Conservation (phyloP, 257 asterid species). For the Echites panduratus region DNA sequence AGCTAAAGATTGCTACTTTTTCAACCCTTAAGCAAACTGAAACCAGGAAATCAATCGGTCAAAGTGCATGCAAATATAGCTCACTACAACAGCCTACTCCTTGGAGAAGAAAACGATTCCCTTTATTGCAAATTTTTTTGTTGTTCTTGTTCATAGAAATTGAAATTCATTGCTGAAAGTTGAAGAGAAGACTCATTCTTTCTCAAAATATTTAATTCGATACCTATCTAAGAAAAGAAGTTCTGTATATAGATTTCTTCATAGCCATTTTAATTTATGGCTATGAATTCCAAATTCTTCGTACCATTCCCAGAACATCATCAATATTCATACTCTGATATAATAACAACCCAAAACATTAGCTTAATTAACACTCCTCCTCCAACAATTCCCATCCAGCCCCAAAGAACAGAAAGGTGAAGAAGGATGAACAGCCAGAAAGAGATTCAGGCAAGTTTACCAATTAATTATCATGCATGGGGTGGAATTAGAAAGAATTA, state of each 20-base stretch:
- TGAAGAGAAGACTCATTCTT: constrained; percentile 1
- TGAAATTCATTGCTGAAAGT: neutral
- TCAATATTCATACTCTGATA: too few species aligned
- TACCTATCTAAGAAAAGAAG: neutral
- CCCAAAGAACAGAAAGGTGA: neutral
- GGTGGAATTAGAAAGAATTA: too few species aligned
- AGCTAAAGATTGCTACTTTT: neutral
- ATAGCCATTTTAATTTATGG: neutral
- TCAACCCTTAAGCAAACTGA: neutral
- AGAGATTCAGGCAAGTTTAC: neutral
- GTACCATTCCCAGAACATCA: neutral
- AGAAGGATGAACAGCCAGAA: neutral
- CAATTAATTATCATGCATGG: constrained; percentile 23
- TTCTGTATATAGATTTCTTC: neutral
- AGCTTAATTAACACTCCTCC: too few species aligned
- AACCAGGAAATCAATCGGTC: too few species aligned
- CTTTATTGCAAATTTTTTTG: too few species aligned
- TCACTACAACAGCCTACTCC: too few species aligned
- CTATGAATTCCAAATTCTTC: neutral
- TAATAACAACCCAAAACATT: too few species aligned
- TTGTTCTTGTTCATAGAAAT: too few species aligned
- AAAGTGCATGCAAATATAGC: too few species aligned
- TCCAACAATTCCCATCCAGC: neutral
- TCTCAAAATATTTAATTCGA: neutral
- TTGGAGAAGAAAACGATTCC: too few species aligned